Conservation (phyloP, 371 early-diverging fungal species). For the Syncephalis fuscata region DNA sequence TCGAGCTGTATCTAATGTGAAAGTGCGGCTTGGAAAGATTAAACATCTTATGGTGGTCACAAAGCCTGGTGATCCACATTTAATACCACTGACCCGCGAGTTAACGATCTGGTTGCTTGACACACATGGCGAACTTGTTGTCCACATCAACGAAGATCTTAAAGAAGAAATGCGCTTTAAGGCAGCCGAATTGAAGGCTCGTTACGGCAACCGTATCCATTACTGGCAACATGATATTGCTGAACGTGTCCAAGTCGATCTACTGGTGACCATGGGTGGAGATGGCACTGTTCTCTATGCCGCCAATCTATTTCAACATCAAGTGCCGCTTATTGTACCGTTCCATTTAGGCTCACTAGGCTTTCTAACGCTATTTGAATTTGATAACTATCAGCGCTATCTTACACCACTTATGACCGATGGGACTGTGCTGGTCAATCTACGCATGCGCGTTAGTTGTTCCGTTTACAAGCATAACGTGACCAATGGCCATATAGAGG, state of each 20-base stretch:
- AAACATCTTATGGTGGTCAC: slow-evolving; percentile 65
- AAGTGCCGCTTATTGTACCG: slow-evolving; percentile 80
- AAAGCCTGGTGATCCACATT: slow-evolving; percentile 64
- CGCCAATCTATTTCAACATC: slow-evolving; percentile 78
- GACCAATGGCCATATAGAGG: too few species aligned
- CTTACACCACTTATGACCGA: slow-evolving; percentile 38
- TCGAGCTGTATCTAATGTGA: too few species aligned
- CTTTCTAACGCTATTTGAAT: slow-evolving; percentile 61
- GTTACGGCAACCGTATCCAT: slow-evolving; percentile 30
- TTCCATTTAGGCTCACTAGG: slow-evolving; percentile 81
- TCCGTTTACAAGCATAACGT: slow-evolving; percentile 48
- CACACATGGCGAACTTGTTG: slow-evolving; percentile 1
- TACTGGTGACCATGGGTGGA: slow-evolving; percentile 46
- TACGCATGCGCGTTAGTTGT: slow-evolving; percentile 81
- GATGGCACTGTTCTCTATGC: slow-evolving; percentile 81
- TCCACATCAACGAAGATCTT: slow-evolving; percentile 36
- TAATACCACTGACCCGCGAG: slow-evolving; percentile 62
- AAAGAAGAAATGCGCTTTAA: slow-evolving; percentile 30
- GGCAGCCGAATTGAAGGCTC: slow-evolving; percentile 18
- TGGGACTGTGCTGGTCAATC: slow-evolving; percentile 58
- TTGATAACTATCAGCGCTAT: slow-evolving; percentile 32
- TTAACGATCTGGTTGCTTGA: slow-evolving; percentile 63
- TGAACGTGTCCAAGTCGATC: slow-evolving; percentile 18
- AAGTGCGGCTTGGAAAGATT: slow-evolving; percentile 13
- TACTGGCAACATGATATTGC: slow-evolving; percentile 57